Conservation (phyloP, 2,329 filamentous ascomycete genomes). For the Trichoderma simmonsii region DNA sequence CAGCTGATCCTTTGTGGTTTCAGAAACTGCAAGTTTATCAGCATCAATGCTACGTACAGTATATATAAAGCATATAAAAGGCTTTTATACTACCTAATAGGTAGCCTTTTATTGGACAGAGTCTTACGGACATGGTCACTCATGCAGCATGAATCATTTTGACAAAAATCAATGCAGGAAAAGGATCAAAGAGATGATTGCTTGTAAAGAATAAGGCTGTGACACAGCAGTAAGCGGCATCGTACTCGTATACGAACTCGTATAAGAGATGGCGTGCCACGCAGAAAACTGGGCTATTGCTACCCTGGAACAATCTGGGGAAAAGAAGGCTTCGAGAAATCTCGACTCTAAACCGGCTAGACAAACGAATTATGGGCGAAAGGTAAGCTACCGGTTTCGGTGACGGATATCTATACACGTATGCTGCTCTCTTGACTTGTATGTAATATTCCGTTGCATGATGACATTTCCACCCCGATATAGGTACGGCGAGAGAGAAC, state of each 20-base stretch:
- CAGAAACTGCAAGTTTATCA: background rate
- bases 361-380: background rate
- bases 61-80: background rate
- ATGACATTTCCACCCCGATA: background rate
- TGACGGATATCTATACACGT: background rate
- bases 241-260: constrained; percentile 3
- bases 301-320: background rate
- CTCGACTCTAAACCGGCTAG: background rate
- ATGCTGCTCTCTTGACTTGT: background rate
- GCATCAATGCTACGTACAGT: background rate
- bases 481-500: background rate
- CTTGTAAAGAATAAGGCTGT: background rate
- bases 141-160: background rate
- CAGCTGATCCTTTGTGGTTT: background rate
- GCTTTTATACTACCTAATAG: background rate
- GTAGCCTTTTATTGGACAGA: background rate
- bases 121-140: background rate
- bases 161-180: background rate
- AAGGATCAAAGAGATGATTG: background rate
- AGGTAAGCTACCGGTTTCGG: background rate
- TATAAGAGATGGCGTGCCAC: background rate
- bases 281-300: background rate
- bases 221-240: background rate
- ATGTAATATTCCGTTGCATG: background rate
- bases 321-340: background rate